Evolutionary conservation across 352 stramenopile genomes (phyloP).

Genomic region (Phytophthora melonis): DNA sequence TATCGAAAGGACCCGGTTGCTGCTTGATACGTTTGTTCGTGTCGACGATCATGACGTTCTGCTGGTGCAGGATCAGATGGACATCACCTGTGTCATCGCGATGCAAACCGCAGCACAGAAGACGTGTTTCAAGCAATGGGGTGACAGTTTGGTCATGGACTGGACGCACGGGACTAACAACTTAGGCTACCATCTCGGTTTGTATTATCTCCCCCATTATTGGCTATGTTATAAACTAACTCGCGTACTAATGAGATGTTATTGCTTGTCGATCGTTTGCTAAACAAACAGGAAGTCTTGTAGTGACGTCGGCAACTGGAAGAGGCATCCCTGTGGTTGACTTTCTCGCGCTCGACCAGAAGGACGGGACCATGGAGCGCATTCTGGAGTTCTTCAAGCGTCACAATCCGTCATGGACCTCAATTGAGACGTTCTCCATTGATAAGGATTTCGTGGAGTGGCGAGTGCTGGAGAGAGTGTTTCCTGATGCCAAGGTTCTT

Average conservation of each 20-base stretch:
- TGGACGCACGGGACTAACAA: no score
- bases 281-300: slow-evolving; percentile 17
- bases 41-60: no score
- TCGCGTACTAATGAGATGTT: slow-evolving; percentile 3
- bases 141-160: no score
- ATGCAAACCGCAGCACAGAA: no score
- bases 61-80: no score
- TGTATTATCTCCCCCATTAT: no score
- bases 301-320: slow-evolving; percentile 29
- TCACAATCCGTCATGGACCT: neutral
- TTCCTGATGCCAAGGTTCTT: slow-evolving; percentile 8
- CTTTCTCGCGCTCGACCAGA: slow-evolving; percentile 32
- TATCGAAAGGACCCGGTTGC: no score
- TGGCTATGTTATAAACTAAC: neutral
- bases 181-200: no score
- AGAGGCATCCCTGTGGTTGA: slow-evolving; percentile 26
- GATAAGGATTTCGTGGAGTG: slow-evolving; percentile 26
- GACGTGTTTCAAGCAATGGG: no score
- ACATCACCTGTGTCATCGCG: no score
- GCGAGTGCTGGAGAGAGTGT: slow-evolving; percentile 4
- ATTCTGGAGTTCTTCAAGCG: slow-evolving; percentile 19
- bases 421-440: neutral
- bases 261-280: slow-evolving; percentile 5
- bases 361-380: slow-evolving; percentile 15
- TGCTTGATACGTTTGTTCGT: no score